Percentiles rank a stretch among this genome's conserved stretches.
Conservation (phyloP, 2,329 filamentous ascomycete genomes). For the Colletotrichum chlorophyti region DNA sequence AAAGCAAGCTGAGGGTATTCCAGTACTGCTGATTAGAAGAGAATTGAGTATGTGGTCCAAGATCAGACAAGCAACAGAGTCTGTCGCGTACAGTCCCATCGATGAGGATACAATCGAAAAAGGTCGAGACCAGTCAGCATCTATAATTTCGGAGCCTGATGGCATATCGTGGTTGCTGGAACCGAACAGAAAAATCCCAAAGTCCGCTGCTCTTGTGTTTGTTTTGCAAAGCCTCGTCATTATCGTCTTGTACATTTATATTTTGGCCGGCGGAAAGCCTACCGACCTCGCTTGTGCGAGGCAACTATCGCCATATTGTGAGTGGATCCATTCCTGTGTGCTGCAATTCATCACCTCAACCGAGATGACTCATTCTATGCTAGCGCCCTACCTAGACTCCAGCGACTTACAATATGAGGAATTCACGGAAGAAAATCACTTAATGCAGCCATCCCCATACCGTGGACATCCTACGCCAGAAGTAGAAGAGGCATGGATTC, state of each 20-base stretch:
- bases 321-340: neutral
- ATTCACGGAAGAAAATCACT: slow-evolving; percentile 14
- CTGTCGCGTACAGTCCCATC: too few relatives aligned
- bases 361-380: neutral
- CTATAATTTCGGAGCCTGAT: too few relatives aligned
- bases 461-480: slow-evolving; percentile 21
- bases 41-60: too few relatives aligned
- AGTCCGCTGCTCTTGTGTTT: too few relatives aligned
- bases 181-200: too few relatives aligned
- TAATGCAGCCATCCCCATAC: slow-evolving; percentile 26
- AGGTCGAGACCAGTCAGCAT: too few relatives aligned
- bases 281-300: neutral
- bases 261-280: neutral
- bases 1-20: too few relatives aligned
- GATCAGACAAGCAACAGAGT: too few relatives aligned
- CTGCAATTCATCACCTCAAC: too few relatives aligned
- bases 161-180: too few relatives aligned
- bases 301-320: slow-evolving; percentile 1
- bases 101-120: too few relatives aligned
- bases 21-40: too few relatives aligned
- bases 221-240: neutral
- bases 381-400: neutral
- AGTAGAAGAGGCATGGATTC: slow-evolving; percentile 22
- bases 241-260: neutral
- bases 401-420: neutral